Base-by-base conservation (phyloP, 352 stramenopile species). In the Pythium volutum region DNA sequence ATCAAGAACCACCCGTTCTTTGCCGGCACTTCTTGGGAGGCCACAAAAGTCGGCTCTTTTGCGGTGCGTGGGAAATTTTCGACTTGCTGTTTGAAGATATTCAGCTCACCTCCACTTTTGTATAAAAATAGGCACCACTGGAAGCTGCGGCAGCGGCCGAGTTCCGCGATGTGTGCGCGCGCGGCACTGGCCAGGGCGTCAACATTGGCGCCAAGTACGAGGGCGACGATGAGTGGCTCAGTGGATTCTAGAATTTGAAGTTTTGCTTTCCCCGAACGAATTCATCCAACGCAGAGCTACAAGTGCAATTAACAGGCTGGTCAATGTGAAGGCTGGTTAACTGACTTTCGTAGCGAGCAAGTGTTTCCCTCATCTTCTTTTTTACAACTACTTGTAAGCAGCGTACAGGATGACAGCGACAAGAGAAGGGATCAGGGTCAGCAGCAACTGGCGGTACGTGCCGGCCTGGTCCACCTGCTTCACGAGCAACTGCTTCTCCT, bases 1-100 rank as follows among this genome's bases (percentile, higher is more conserved):
- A 91, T 93, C 33, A 90, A 92, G 62, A 84, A 83, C 39, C 85
- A 94, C 52, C 49, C 82, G 12, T 95, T 95, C 56, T 95, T 95
- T 52, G 75, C 84, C 62, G 83, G 83, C 38, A 91, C 83, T 2
- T 82, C 82, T 27, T 95, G 86, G 86, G 82, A 92, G 50, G 79
- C 83, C 15, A 91, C 83, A 3, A 91, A 92, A 62, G 79, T 78
- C 27, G 83, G 82, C 55, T 90, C 83, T 9, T 91, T 94, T 57
- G 79, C 77, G 66, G 85, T 94, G 74, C 27, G 78, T 78, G 22
- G 2, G 22, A 27, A 48, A n/a, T 26, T 8, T 36, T 8, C 31
- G 31, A 8, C 31, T 36, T 11, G 8, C 14, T 15, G 4, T 23
- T 45, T 22, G 15, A 20, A 6, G 16, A 10, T 8, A 22, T n/a